phyloP scores from a whole-genome alignment of 2,329 filamentous ascomycete species.

The Microdochium paspali region DNA sequence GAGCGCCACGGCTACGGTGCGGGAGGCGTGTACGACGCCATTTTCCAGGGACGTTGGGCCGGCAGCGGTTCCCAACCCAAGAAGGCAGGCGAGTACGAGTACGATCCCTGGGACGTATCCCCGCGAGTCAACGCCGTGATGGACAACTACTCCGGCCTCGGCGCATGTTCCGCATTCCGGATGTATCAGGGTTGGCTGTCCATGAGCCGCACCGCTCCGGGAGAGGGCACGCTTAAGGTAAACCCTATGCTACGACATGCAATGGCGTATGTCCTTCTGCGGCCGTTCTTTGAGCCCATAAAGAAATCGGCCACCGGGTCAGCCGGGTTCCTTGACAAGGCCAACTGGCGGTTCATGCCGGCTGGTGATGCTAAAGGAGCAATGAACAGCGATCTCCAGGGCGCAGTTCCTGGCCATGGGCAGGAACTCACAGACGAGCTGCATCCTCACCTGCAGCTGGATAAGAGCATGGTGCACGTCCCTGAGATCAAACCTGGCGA shows the following conservation, averaged over 20 bases:
- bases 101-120: conserved; percentile 74
- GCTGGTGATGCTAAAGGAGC: conserved; percentile 10
- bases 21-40: conserved; percentile 59
- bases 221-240: conserved; percentile 72
- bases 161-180: conserved; percentile 75
- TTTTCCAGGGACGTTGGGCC: conserved; percentile 73
- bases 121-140: conserved; percentile 57
- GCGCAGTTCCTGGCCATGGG: conserved; percentile 56
- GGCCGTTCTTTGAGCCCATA: conserved; percentile 68
- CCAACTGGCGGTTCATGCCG: conserved; percentile 52
- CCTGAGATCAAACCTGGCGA: conserved; percentile 63
- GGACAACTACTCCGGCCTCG: conserved; percentile 72
- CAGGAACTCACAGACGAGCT: conserved; percentile 57
- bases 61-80: background rate
- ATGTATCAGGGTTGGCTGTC: conserved; percentile 87
- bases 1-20: conserved; percentile 58
- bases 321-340: conserved; percentile 33
- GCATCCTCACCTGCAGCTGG: conserved; percentile 62
- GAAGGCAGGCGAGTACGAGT: conserved; percentile 23
- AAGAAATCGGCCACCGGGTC: conserved; percentile 20
- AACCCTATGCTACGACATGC: conserved; percentile 69
- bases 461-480: conserved; percentile 61
- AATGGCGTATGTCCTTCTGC: conserved; percentile 70
- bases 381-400: conserved; percentile 54
- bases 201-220: conserved; percentile 63